Evolutionary conservation across 2,329 filamentous ascomycete genomes (phyloP), one percentile per base, ranked within the genome.

Genomic region (Paramyrothecium sp.): DNA sequence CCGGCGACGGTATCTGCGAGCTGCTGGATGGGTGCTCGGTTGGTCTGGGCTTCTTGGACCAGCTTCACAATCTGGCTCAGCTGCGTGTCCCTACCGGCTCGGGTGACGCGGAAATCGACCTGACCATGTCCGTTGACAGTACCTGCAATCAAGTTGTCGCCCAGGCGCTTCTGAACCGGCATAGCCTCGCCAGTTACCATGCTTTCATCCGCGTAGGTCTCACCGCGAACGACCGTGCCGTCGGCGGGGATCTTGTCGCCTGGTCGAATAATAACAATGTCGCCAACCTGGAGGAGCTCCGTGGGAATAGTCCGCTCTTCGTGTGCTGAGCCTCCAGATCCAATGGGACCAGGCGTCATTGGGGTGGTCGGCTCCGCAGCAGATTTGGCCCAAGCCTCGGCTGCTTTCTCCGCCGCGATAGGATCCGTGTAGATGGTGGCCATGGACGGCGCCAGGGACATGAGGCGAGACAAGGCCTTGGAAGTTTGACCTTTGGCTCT

Each of bases 171-270:
- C 66, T 92, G 87, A 38, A 98, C 92, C 0, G 95, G 94, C 84
- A 97, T 94, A 3, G 95, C 90, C 76, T 99, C 95, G 63, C 95
- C 95, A 7, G 95, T 99, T 52, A 99, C 93, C 94, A 98, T 98
- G 70, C 92, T 97, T 76, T 99, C 95, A 64, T 99, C 92, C 21
- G 97, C 86, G 67, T 96, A 97, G 38, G 92, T 96, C 73, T 97
- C 91, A 33, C 95, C 95, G 54, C 90, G 87, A 56, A 92, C 91
- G 54, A 99, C 84, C 10, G 86, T 82, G 51, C 95, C 95, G 70
- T 99, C 95, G 2, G 94, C 94, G 2, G 95, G 94, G 57, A 99
- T 92, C 78, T 98, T 98, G 77, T 98, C 95, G 55, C 95, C 95
- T 7, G 95, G 95, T 56, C 92, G 89, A 56, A 99, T 84, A 60